Evolutionary conservation across 2,329 filamentous ascomycete genomes (phyloP).

Genomic region (Scortechinia acanthostroma): DNA sequence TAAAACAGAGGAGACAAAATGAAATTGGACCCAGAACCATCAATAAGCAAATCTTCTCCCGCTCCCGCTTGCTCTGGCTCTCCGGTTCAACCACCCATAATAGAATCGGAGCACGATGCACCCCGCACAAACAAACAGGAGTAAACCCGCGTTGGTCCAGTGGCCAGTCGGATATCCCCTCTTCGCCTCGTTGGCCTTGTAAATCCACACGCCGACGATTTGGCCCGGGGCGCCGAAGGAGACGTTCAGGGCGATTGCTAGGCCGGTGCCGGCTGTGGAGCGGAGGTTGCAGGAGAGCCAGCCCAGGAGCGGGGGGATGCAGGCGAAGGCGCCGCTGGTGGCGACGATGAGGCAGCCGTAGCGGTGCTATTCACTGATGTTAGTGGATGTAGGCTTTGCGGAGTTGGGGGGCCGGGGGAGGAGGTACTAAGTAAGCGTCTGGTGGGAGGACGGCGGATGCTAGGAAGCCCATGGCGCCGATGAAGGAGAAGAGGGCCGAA

Average conservation of each 20-base stretch:
- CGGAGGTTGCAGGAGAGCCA: conserved; percentile 11
- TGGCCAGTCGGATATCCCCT: conserved; percentile 65
- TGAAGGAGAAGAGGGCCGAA: conserved; percentile 8
- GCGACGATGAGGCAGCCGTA: conserved; percentile 4
- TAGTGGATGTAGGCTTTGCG: too few relatives aligned
- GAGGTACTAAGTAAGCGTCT: conserved; percentile 38
- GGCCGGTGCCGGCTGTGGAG: conserved; percentile 12
- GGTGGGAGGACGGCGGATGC: conserved; percentile 56
- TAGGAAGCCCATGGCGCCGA: conserved; percentile 15
- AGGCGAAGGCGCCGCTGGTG: conserved; percentile 3
- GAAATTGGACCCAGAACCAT: too few relatives aligned
- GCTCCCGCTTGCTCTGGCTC: neutral
- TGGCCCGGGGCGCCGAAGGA: conserved; percentile 63
- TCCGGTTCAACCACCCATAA: conserved; percentile 36
- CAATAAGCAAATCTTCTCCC: neutral
- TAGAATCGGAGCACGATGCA: conserved; percentile 44
- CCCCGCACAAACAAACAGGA: conserved; percentile 49
- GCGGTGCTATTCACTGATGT: conserved; percentile 9
- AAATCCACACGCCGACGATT: conserved; percentile 70
- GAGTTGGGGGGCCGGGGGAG: too few relatives aligned
- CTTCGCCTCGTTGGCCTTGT: conserved; percentile 52
- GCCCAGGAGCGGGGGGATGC: conserved; percentile 12
- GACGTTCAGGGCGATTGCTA: conserved; percentile 15
- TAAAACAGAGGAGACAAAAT: too few relatives aligned
- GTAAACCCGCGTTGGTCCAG: conserved; percentile 54